These are phyloP conservation scores for Neofusicoccum parvum DNA, from an alignment of 2,329 filamentous ascomycete species.

Conservation along the genomic window DNA sequence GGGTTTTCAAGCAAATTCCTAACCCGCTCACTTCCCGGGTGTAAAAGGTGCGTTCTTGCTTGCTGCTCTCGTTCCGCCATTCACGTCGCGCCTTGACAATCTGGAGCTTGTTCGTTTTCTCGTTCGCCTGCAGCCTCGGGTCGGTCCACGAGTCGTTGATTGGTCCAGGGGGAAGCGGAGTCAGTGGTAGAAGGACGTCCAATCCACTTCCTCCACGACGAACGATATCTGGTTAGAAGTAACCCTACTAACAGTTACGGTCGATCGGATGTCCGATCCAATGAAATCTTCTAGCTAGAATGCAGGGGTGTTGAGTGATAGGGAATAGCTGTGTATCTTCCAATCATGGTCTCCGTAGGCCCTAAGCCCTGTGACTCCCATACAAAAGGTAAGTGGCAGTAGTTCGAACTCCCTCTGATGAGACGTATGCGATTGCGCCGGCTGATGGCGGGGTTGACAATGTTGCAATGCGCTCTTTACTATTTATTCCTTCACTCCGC, in stretches of 20 bases:
- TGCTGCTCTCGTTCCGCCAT: conserved; percentile 61
- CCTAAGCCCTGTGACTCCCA: conserved; percentile 62
- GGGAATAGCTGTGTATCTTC: conserved; percentile 52
- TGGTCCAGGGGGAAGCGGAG: conserved; percentile 64
- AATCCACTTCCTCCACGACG: conserved; percentile 65
- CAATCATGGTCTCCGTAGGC: conserved; percentile 63
- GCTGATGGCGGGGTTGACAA: too few species aligned
- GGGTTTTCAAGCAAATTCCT: too few species aligned
- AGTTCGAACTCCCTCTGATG: conserved; percentile 63
- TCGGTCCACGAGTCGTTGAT: conserved; percentile 76
- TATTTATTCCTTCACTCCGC: too few species aligned
- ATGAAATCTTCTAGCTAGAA: conserved; percentile 61
- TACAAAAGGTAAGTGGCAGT: conserved; percentile 64
- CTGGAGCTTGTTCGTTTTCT: conserved; percentile 58
- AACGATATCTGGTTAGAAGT: conserved; percentile 67
- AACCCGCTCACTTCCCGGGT: conserved; percentile 56
- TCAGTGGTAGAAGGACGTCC: conserved; percentile 70
- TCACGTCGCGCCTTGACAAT: conserved; percentile 72
- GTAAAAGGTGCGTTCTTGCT: conserved; percentile 68
- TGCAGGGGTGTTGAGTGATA: conserved; percentile 41
- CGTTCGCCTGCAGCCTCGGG: conserved; percentile 63
- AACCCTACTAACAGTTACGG: too few species aligned
- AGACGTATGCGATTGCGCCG: too few species aligned
- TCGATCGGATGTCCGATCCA: conserved; percentile 66
- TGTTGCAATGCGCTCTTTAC: too few species aligned